A percentile compares a stretch with the other conserved stretches of the same genome.
Conservation (phyloP, 106 monocot species). For the Dendrobium nobile region DNA sequence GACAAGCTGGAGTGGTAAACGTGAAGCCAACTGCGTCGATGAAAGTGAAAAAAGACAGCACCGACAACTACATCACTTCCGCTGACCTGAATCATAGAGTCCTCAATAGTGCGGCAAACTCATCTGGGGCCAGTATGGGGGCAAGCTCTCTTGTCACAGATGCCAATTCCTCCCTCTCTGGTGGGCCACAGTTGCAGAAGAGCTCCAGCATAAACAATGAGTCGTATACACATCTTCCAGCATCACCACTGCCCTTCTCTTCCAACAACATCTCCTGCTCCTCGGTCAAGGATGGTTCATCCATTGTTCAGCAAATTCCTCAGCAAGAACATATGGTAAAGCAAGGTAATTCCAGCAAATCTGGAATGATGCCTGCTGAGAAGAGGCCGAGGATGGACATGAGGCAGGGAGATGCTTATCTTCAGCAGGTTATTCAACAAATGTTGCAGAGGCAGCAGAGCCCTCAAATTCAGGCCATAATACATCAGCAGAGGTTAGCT, state of each 20-base stretch:
- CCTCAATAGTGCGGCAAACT: conserved; percentile 59
- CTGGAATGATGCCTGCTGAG: conserved; percentile 30
- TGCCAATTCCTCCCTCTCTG: conserved; percentile 68
- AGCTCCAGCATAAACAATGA: conserved; percentile 79
- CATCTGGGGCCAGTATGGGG: conserved; percentile 75
- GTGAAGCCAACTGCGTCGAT: too few relatives aligned
- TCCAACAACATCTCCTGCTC: conserved; percentile 77
- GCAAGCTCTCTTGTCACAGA: conserved; percentile 89
- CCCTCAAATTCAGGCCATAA: conserved; percentile 66
- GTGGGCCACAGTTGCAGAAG: conserved; percentile 64
- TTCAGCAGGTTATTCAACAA: conserved; percentile 68
- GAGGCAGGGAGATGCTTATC: conserved; percentile 56
- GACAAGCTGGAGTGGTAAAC: too few relatives aligned
- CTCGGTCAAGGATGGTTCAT: conserved; percentile 61
- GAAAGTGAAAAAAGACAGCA: too few relatives aligned
- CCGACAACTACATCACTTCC: too few relatives aligned
- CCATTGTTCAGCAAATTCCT: conserved; percentile 60
- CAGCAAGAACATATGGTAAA: conserved; percentile 53
- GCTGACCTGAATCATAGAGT: conserved; percentile 42
- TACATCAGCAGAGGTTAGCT: conserved; percentile 67
- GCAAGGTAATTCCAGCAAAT: conserved; percentile 48
- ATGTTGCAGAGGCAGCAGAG: conserved; percentile 60
- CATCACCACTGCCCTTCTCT: conserved; percentile 91
- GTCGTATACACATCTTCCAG: conserved; percentile 58
- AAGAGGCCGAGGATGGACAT: conserved; percentile 68